Evolutionary conservation across 305 asterid genomes (phyloP).

Genomic region (Nicotiana rustica): DNA sequence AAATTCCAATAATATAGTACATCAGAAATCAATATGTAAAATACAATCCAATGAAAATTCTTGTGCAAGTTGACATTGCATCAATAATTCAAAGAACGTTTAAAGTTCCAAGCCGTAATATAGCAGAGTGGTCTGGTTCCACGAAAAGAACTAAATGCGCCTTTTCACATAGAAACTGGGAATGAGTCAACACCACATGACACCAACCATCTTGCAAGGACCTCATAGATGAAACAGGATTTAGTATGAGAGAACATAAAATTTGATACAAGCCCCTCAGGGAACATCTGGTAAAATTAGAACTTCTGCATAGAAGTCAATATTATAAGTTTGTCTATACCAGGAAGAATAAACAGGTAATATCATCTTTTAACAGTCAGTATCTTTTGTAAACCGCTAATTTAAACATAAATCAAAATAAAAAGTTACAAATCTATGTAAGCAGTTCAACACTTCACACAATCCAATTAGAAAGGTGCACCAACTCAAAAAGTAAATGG

Average conservation of each 20-base stretch:
- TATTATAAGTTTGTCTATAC: neutral
- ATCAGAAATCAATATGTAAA: neutral
- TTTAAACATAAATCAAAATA: slow-evolving; percentile 13
- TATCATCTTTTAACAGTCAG: slow-evolving; percentile 9
- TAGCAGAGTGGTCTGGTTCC: neutral
- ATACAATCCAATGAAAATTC: neutral
- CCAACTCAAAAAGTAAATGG: slow-evolving; percentile 26
- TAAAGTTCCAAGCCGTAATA: slow-evolving; percentile 22
- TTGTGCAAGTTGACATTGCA: slow-evolving; percentile 16
- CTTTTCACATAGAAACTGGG: neutral
- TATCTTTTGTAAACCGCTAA: neutral
- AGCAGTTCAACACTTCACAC: neutral
- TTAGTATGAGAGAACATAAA: slow-evolving; percentile 16
- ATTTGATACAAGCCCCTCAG: slow-evolving; percentile 10
- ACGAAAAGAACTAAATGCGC: slow-evolving; percentile 12
- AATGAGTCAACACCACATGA: neutral
- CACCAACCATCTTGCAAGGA: slow-evolving; percentile 16
- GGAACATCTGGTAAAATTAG: neutral
- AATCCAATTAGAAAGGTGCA: slow-evolving; percentile 7
- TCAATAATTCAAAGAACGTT: neutral
- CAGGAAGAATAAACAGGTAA: neutral
- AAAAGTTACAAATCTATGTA: slow-evolving; percentile 8
- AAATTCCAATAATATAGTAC: neutral
- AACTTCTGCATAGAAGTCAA: neutral
- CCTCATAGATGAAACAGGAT: neutral